Conservation (phyloP, 2,329 filamentous ascomycete species). For the Chrysoporthe puriensis region DNA sequence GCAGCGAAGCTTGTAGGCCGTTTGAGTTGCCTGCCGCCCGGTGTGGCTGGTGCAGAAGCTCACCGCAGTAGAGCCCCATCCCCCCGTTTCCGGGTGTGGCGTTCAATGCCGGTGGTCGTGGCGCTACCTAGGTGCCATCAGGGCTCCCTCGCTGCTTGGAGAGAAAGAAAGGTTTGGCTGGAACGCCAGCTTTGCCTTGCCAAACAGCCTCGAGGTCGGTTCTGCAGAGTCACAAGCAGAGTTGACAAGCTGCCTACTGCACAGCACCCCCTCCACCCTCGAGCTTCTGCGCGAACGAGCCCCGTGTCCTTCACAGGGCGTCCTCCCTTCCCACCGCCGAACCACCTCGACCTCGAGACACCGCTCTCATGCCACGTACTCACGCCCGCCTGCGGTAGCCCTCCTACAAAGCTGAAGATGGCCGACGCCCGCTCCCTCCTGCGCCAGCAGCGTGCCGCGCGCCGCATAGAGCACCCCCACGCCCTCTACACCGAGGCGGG, state of each 20-base stretch:
- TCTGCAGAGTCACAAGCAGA: background rate
- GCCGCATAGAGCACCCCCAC: constrained; percentile 72
- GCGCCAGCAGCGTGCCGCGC: constrained; percentile 74
- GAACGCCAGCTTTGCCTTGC: background rate
- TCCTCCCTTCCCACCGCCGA: background rate
- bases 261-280: background rate
- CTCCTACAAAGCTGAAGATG: constrained; percentile 52
- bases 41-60: background rate
- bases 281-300: background rate
- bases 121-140: background rate
- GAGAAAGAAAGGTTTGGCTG: background rate
- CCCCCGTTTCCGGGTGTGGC: background rate
- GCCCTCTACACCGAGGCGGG: constrained; percentile 70
- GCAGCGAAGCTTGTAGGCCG: too few species aligned
- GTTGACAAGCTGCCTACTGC: background rate
- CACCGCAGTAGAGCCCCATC: background rate
- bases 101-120: background rate
- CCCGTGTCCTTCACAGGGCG: background rate
- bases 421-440: constrained; percentile 80
- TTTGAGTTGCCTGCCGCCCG: background rate
- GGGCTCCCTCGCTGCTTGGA: background rate
- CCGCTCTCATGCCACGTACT: background rate
- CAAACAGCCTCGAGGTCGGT: constrained; percentile 1
- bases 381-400: background rate
- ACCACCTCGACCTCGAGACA: background rate